Base-by-base conservation (phyloP, 2,329 filamentous ascomycete genomes). In the Shiraia sp. region DNA sequence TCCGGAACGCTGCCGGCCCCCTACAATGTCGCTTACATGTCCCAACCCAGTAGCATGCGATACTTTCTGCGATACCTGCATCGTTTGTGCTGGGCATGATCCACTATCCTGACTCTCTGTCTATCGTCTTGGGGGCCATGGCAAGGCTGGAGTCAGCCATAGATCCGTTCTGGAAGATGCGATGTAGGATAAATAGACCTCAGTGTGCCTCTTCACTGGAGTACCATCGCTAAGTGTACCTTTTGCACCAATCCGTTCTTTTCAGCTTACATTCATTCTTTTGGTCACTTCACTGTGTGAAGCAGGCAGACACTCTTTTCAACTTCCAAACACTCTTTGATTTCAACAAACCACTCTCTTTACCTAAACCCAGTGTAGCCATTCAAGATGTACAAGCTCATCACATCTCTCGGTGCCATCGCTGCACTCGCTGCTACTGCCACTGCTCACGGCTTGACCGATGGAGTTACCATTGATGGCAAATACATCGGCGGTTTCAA, bases 391-490 rank as follows among this genome's bases (percentile, higher is more conserved):
- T 61, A 57, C 45, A 57, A 57, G 46, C 47, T 53, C 22, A 45
- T 64, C 51, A 45, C 57, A 40, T 57, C 55, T 25, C 41, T 60
- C 37, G 45, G 56, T 41, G 51, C 55, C 39, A 47, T 67, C 35
- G 62, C 57, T 40, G 65, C 64, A 49, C 50, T 66, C 29, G 72
- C 68, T 37, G 61, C 72, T 44, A 65, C 68, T 24, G 72, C 69
- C 40, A 62, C 70, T 42, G 75, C 73, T 41, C 76, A 79, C 60
- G 76, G 76, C 25, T 68, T 63, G 36, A 71, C 77, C 37, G 58
- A 54, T 7, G 70, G 72, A 46, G 66, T 78, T 39, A 69, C 74
- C 36, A 71, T 76, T 36, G 73, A 76, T 47, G 77, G 77, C 35
- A 62, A 61, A 3, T 74, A 69, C 53, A 76, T 76, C 57, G 51